Evolutionary conservation across 306 rosid genomes (phyloP), one percentile per base, ranked within the genome.

Genomic region (Cicer chorassanicum): DNA sequence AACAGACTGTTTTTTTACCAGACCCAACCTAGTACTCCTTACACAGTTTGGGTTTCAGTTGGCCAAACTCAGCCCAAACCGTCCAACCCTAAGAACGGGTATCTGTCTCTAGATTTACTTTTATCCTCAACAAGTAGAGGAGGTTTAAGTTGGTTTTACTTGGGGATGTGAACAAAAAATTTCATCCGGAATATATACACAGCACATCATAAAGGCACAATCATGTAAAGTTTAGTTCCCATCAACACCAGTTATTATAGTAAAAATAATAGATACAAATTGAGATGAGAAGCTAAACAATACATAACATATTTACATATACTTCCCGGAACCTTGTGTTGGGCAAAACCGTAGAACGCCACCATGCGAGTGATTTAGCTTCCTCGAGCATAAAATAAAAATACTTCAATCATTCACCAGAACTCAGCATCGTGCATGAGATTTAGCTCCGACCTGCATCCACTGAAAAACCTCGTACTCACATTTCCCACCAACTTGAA

Each of bases 371-470:
- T 55, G 78, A 6, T 44, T 81, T 78, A 81, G 82, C 88, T 84
- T 79, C 80, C 82, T 81, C 80, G 82, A 80, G 83, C 86, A 76
- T 71, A 71, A 81, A 82, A 79, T 63, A 81, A 73, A 75, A 41
- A 78, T 40, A 48, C 69, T 78, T 82, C 6, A 38, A 79, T 63
- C 65, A 59, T 68, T 74, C 67, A 57, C 21, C 71, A 29, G 49
- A 54, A 73, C 59, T 10, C 73, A 66, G 78, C 81, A 78, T 63
- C 59, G 8, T 36, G 57, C 79, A 38, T 68, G 72, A 66, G 41
- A 8, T 78, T 87, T 74, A 91, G 82, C 87, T 89, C 85, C 86
- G 88, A 87, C 90, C 96, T 87, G 93, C 96, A 81, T 82, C 87
- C 87, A 86, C 91, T 83, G 91, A 79, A 79, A 80, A 84, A 38